Evolutionary conservation across 257 asterid genomes (phyloP).

Genomic region (Fraxinus anomala): DNA sequence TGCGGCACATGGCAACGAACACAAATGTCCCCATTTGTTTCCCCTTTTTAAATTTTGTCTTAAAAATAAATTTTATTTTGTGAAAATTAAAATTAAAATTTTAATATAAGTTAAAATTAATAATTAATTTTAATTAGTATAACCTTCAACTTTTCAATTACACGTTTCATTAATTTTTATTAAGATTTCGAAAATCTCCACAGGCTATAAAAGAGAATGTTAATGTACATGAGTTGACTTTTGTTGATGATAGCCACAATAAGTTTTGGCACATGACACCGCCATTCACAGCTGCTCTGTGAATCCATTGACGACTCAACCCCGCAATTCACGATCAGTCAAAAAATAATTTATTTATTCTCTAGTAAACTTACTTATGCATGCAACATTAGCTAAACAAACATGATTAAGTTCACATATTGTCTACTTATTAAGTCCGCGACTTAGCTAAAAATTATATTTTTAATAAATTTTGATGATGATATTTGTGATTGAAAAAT

Average conservation of each 20-base stretch:
- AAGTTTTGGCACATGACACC: not conserved
- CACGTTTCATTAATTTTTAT: too few species aligned
- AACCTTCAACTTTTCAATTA: too few species aligned
- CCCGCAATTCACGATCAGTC: not conserved
- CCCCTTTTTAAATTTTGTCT: not conserved
- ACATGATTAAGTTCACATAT: too few species aligned
- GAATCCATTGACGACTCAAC: not conserved
- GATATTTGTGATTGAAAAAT: too few species aligned
- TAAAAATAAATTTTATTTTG: not conserved
- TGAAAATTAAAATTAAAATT: not conserved
- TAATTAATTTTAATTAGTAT: too few species aligned
- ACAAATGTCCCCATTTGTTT: constrained; percentile 36
- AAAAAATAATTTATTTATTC: not conserved
- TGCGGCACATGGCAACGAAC: constrained; percentile 44
- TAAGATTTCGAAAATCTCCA: too few species aligned
- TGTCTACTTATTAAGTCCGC: too few species aligned
- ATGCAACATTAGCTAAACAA: too few species aligned
- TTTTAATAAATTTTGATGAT: too few species aligned
- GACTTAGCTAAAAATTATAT: too few species aligned
- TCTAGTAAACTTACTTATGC: not conserved
- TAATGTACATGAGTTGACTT: not conserved
- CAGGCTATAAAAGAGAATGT: not conserved
- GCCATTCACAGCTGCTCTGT: not conserved
- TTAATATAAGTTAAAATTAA: too few species aligned
- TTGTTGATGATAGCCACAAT: not conserved